These are phyloP conservation scores for Pseudoneurospora amorphoporcata DNA, from an alignment of 495 filamentous ascomycete genomes.

Conservation along the genomic window DNA sequence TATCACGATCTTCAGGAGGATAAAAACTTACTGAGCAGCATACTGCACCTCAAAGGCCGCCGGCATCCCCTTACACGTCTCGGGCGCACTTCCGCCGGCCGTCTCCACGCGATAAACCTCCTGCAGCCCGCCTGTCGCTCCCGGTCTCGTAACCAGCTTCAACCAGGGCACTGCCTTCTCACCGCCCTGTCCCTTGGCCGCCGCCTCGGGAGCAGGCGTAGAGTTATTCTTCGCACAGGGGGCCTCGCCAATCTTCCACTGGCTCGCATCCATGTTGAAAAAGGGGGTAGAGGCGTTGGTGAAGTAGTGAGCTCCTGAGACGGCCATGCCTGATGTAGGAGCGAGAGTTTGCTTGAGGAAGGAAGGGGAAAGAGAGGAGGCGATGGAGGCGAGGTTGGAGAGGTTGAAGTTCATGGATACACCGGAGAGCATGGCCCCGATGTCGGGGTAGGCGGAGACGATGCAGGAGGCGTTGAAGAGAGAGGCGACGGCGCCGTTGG, in stretches of 20 bases:
- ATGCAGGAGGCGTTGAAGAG: slow-evolving; percentile 86
- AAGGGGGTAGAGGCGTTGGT: slow-evolving; percentile 57
- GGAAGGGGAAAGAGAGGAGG: not conserved
- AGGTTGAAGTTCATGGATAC: slow-evolving; percentile 47
- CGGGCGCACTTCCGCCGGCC: slow-evolving; percentile 66
- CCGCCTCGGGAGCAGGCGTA: slow-evolving; percentile 46
- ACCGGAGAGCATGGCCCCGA: slow-evolving; percentile 45
- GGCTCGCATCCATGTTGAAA: slow-evolving; percentile 57
- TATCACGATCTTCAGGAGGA: not conserved
- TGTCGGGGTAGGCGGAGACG: slow-evolving; percentile 51
- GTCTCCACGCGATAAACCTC: slow-evolving; percentile 83
- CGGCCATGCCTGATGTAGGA: slow-evolving; percentile 41
- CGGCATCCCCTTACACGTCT: slow-evolving; percentile 58
- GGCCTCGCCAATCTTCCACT: slow-evolving; percentile 47
- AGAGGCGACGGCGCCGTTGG: slow-evolving; percentile 66
- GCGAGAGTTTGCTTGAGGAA: slow-evolving; percentile 20
- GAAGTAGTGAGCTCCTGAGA: slow-evolving; percentile 75
- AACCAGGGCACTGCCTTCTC: slow-evolving; percentile 64
- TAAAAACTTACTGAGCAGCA: slow-evolving; percentile 61
- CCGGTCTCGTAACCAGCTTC: slow-evolving; percentile 42
- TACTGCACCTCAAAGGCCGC: slow-evolving; percentile 64
- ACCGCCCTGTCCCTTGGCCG: slow-evolving; percentile 39
- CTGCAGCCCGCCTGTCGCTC: slow-evolving; percentile 51
- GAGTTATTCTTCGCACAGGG: slow-evolving; percentile 48
- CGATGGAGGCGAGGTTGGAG: slow-evolving; percentile 18